Conservation (phyloP, 2,329 filamentous ascomycete species). For the Coniochaeta ligniaria region DNA sequence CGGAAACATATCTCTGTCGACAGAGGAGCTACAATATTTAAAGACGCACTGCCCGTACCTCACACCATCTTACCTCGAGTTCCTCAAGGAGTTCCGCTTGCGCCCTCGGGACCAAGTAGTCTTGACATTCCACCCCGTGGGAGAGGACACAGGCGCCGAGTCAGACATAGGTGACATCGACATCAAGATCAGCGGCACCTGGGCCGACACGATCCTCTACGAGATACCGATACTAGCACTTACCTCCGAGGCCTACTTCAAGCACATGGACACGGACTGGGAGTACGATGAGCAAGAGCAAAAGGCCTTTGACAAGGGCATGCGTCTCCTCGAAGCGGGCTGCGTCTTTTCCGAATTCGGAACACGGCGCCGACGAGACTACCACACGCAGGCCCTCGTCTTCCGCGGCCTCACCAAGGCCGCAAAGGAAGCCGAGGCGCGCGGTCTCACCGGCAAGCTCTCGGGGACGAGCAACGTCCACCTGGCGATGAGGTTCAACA, state of each 20-base stretch:
- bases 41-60: slow-evolving; percentile 76
- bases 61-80: slow-evolving; percentile 68
- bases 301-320: slow-evolving; percentile 75
- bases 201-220: slow-evolving; percentile 95
- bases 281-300: slow-evolving; percentile 80
- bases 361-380: slow-evolving; percentile 80
- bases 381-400: slow-evolving; percentile 89
- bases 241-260: slow-evolving; percentile 95
- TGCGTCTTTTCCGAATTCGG: slow-evolving; percentile 94
- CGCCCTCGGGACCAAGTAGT: slow-evolving; percentile 74
- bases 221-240: slow-evolving; percentile 91
- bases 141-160: slow-evolving; percentile 52
- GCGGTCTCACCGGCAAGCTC: slow-evolving; percentile 64
- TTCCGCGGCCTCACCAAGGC: slow-evolving; percentile 80
- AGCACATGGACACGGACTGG: slow-evolving; percentile 93
- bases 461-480: slow-evolving; percentile 95
- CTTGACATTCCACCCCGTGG: slow-evolving; percentile 55
- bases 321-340: slow-evolving; percentile 68
- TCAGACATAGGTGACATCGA: slow-evolving; percentile 67
- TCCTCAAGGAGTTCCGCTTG: slow-evolving; percentile 74
- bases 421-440: slow-evolving; percentile 59
- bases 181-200: slow-evolving; percentile 72
- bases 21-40: slow-evolving; percentile 76
- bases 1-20: slow-evolving; percentile 69
- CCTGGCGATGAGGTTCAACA: slow-evolving; percentile 85